A percentile compares a stretch with the other conserved stretches of the same genome.
Conservation (phyloP, 257 asterid genomes). For the Gentiana macrophylla region DNA sequence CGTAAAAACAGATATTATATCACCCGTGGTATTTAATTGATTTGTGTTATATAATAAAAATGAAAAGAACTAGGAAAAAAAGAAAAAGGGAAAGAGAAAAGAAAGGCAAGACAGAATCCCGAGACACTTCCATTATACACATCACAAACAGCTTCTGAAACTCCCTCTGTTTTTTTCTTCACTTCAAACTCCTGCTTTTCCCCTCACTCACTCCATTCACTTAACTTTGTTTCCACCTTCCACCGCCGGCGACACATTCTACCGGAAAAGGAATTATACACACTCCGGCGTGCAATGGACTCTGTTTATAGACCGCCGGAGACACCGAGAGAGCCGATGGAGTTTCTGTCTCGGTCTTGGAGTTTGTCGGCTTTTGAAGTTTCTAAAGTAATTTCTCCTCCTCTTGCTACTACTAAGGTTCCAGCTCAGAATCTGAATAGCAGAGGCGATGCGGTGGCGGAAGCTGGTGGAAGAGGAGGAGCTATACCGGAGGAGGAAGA, state of each 20-base stretch:
- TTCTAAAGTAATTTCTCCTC: constrained; percentile 53
- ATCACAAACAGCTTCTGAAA: not conserved
- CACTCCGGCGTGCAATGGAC: constrained; percentile 44
- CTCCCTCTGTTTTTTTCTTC: constrained; percentile 15
- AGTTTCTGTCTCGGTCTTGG: constrained; percentile 94
- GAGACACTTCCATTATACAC: not conserved
- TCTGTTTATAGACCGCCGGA: constrained; percentile 62
- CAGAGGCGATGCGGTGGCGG: not conserved
- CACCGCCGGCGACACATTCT: constrained; percentile 3
- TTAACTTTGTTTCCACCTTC: constrained; percentile 12
- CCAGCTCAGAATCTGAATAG: constrained; percentile 16
- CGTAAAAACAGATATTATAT: too few relatives aligned
- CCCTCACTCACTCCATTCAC: constrained; percentile 5
- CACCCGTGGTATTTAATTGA: not conserved
- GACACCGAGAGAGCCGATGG: constrained; percentile 93
- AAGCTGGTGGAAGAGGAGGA: constrained; percentile 16
- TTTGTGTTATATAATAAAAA: not conserved
- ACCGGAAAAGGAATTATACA: constrained; percentile 3
- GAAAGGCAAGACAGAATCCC: not conserved
- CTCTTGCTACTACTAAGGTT: constrained; percentile 35
- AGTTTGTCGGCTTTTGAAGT: constrained; percentile 73
- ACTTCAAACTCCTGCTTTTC: constrained; percentile 20
- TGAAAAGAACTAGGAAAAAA: not conserved
- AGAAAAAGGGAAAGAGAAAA: not conserved
- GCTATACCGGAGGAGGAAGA: constrained; percentile 41